Evolutionary conservation across 1,284 basidiomycete genomes (phyloP).

Genomic region (Cryptococcus jaspeensis): DNA sequence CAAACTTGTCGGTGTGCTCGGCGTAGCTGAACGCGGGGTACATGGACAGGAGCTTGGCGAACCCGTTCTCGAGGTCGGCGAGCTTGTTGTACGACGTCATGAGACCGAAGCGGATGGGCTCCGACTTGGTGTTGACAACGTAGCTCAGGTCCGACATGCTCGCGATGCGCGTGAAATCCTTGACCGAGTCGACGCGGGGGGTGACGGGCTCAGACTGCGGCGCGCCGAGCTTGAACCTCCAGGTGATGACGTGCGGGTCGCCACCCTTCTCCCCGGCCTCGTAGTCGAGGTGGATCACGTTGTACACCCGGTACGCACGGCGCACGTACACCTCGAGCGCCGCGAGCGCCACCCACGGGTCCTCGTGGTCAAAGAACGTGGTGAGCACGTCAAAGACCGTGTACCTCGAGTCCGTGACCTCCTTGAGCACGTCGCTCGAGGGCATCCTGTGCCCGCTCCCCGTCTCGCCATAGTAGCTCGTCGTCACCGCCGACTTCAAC

Average conservation of each 20-base stretch:
- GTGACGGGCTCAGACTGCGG: conserved; percentile 80
- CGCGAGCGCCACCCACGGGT: conserved; percentile 82
- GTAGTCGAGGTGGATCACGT: conserved; percentile 86
- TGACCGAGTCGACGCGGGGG: conserved; percentile 62
- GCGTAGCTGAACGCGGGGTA: conserved; percentile 62
- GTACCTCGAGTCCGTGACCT: conserved; percentile 93
- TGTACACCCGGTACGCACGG: conserved; percentile 89
- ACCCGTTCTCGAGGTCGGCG: conserved; percentile 68
- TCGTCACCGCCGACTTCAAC: conserved; percentile 81
- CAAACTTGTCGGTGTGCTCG: conserved; percentile 74
- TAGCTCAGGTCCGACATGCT: conserved; percentile 93
- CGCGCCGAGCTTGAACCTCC: conserved; percentile 86
- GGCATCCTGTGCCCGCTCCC: conserved; percentile 68
- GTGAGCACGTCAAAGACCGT: conserved; percentile 97
- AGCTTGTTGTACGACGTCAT: conserved; percentile 85
- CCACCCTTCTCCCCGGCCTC: conserved; percentile 86
- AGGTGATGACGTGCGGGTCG: conserved; percentile 74
- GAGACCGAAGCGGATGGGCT: conserved; percentile 82
- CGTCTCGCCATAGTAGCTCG: conserved; percentile 84
- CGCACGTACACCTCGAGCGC: conserved; percentile 95
- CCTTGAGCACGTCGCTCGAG: conserved; percentile 80
- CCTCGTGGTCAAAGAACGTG: conserved; percentile 86
- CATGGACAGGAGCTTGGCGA: conserved; percentile 64
- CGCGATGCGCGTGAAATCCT: conserved; percentile 62
- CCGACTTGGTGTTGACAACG: conserved; percentile 75